These are phyloP conservation scores for Podospora tetraspora DNA, from an alignment of 495 filamentous ascomycete species.

Conservation along the genomic window DNA sequence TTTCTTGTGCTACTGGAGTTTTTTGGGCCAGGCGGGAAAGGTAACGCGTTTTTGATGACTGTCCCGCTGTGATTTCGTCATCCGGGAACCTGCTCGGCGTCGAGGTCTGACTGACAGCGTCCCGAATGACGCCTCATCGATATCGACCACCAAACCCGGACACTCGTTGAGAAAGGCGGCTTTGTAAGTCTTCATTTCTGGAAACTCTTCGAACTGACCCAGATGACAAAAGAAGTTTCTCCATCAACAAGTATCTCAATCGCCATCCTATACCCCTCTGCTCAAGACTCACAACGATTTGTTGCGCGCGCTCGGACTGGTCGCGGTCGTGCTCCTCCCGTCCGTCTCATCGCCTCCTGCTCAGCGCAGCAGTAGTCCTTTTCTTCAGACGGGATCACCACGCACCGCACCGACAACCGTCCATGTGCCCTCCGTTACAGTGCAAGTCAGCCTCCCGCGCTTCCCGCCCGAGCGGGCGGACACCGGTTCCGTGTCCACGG, in stretches of 20 bases:
- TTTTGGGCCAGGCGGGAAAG: background rate
- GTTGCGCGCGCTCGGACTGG: constrained; percentile 14
- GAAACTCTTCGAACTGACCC: background rate
- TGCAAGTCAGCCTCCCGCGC: background rate
- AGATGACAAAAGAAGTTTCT: background rate
- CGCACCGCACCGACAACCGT: background rate
- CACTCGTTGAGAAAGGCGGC: background rate
- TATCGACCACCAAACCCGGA: background rate
- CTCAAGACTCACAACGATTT: constrained; percentile 1
- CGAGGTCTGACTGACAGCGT: background rate
- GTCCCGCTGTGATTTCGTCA: background rate
- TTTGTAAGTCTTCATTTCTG: background rate
- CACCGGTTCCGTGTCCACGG: background rate
- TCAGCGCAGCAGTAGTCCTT: background rate
- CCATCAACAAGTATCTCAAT: background rate
- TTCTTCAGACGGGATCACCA: constrained; percentile 1
- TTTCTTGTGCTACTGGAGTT: background rate
- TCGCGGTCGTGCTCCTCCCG: background rate
- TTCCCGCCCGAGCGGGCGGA: background rate
- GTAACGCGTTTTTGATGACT: background rate
- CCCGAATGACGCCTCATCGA: background rate
- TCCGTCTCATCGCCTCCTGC: background rate
- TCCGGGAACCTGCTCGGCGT: background rate
- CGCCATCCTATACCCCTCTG: background rate
- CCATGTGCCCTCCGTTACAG: background rate